phyloP scores from a whole-genome alignment of 768 basidiomycete genomes.

The Amanita fuliginea region DNA sequence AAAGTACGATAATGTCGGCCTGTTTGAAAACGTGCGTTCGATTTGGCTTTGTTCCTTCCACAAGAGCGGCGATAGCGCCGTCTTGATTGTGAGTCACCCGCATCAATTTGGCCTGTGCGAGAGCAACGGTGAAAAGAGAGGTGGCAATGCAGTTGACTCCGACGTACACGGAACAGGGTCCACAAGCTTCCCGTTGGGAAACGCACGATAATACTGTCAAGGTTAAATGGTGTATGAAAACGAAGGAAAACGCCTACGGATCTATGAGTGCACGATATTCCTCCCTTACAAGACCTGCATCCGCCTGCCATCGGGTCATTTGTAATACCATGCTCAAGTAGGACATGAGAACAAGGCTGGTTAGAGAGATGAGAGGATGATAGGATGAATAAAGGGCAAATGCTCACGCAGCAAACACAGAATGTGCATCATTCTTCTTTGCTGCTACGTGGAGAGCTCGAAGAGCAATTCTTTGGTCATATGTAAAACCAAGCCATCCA shows the following conservation, averaged over 20 bases:
- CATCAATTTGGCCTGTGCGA: conserved; percentile 54
- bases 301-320: conserved; percentile 65
- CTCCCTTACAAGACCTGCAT: conserved; percentile 50
- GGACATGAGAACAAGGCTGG: conserved; percentile 69
- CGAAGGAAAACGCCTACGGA: conserved; percentile 26
- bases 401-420: conserved; percentile 64
- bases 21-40: conserved; percentile 50
- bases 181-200: conserved; percentile 64
- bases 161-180: conserved; percentile 55
- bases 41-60: conserved; percentile 44
- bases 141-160: neutral
- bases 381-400: neutral
- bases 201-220: conserved; percentile 34
- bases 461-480: conserved; percentile 59
- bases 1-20: conserved; percentile 57
- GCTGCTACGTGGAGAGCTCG: conserved; percentile 61
- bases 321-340: conserved; percentile 66
- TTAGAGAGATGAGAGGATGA: neutral
- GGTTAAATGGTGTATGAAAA: neutral
- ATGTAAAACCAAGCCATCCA: conserved; percentile 67
- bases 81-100: conserved; percentile 59
- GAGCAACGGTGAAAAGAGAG: neutral
- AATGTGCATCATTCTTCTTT: conserved; percentile 56
- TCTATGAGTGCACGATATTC: conserved; percentile 59
- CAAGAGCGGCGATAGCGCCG: conserved; percentile 54